These are phyloP conservation scores for Sugiyamaella qingdaonensis DNA, from an alignment of 805 yeast species.

Conservation along the genomic window DNA sequence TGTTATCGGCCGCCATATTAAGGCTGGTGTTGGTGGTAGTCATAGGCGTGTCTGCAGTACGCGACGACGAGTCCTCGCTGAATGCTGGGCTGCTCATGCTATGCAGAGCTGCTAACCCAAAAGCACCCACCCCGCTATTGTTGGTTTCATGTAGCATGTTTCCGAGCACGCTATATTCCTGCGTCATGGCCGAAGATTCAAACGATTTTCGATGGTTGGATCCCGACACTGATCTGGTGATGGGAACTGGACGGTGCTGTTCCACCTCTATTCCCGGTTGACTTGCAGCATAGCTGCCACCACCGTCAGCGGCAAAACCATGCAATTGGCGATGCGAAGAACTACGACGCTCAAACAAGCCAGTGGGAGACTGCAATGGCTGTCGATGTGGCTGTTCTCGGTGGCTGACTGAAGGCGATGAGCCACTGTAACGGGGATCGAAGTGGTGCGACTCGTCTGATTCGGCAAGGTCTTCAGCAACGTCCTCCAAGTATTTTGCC, in stretches of 20 bases:
- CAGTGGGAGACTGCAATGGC: not conserved
- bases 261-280: not conserved
- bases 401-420: not conserved
- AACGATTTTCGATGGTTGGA: constrained; percentile 12
- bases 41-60: not conserved
- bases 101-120: not conserved
- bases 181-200: constrained; percentile 34
- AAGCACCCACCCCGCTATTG: not conserved
- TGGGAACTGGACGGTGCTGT: not conserved
- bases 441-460: constrained; percentile 11
- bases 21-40: not conserved
- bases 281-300: not conserved
- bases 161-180: constrained; percentile 34
- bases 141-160: constrained; percentile 27
- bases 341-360: too few species aligned
- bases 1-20: not conserved
- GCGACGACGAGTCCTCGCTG: constrained; percentile 18
- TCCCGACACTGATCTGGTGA: not conserved
- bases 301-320: not conserved
- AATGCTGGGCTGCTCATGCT: constrained; percentile 16
- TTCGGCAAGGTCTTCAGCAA: constrained; percentile 34
- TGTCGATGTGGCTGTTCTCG: not conserved
- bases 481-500: constrained; percentile 70
- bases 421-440: constrained; percentile 10
- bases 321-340: not conserved